Evolutionary conservation across 2,329 filamentous ascomycete genomes (phyloP).

Genomic region (Elsinoe fawcettii): DNA sequence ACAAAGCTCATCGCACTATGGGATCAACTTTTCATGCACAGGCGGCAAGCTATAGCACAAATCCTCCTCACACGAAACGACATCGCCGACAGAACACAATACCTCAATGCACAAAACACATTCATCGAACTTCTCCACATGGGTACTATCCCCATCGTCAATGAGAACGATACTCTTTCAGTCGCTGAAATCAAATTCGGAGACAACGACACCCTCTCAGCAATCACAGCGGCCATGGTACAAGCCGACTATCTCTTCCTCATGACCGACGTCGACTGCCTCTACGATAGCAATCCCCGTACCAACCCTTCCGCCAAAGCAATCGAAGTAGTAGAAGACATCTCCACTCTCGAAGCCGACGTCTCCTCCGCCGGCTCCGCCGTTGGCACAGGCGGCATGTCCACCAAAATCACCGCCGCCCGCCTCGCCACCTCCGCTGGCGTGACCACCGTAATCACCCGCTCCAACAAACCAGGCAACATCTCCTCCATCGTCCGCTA

Average conservation of each 20-base stretch:
- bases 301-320: conserved; percentile 75
- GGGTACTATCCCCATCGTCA: conserved; percentile 96
- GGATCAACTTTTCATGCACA: conserved; percentile 84
- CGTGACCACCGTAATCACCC: conserved; percentile 91
- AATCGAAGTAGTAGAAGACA: conserved; percentile 89
- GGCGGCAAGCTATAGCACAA: conserved; percentile 86
- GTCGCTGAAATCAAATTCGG: conserved; percentile 99
- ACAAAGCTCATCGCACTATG: conserved; percentile 90
- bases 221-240: conserved; percentile 94
- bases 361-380: conserved; percentile 84
- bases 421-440: conserved; percentile 87
- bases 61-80: conserved; percentile 91
- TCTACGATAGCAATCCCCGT: conserved; percentile 93
- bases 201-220: conserved; percentile 94
- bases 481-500: conserved; percentile 80
- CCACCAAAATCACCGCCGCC: conserved; percentile 92
- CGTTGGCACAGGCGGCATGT: conserved; percentile 92
- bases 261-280: conserved; percentile 97
- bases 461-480: conserved; percentile 87
- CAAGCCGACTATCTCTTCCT: conserved; percentile 94
- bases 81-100: conserved; percentile 92
- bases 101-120: conserved; percentile 93
- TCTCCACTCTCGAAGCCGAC: conserved; percentile 72
- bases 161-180: conserved; percentile 93
- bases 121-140: conserved; percentile 83